Percentiles rank a stretch among this genome's conserved stretches.
These are phyloP conservation scores for Chalara sp. DNA, from an alignment of 2,329 filamentous ascomycete genomes.

Conservation along the genomic window DNA sequence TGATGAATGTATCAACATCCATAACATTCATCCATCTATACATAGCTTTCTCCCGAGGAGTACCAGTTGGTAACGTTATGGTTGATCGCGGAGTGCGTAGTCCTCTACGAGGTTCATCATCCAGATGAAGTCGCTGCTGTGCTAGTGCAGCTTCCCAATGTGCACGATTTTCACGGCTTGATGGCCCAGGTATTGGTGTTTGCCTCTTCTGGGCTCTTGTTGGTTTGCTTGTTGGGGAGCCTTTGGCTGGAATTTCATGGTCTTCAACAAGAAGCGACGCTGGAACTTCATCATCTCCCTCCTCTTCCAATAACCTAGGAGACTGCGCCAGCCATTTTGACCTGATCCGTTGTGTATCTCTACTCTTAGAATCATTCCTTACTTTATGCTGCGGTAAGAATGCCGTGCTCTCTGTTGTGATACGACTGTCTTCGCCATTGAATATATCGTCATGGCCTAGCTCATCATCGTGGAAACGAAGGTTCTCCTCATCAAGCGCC, in stretches of 20 bases:
- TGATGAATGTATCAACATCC: conserved; percentile 63
- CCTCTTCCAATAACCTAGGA: conserved; percentile 26
- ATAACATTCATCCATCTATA: conserved; percentile 69
- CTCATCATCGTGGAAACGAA: conserved; percentile 26
- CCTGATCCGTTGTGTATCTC: background rate
- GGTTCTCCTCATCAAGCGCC: conserved; percentile 28
- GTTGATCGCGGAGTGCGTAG: conserved; percentile 39
- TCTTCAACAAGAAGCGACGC: conserved; percentile 56
- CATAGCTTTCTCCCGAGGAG: conserved; percentile 61
- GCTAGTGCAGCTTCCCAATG: conserved; percentile 50
- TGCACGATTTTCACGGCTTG: conserved; percentile 37
- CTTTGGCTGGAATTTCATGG: conserved; percentile 28
- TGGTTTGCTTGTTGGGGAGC: conserved; percentile 14
- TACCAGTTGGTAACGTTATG: conserved; percentile 39
- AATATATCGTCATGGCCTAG: conserved; percentile 23
- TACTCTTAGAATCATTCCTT: background rate
- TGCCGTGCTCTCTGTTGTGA: conserved; percentile 25
- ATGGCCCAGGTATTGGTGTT: conserved; percentile 33
- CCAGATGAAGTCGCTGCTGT: conserved; percentile 41
- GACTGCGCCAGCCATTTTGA: conserved; percentile 24
- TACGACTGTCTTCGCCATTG: conserved; percentile 23
- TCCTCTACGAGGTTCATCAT: conserved; percentile 29
- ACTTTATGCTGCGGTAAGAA: conserved; percentile 18
- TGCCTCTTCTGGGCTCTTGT: conserved; percentile 14
- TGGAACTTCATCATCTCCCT: conserved; percentile 48